phyloP scores from a whole-genome alignment of 805 yeast genomes.

The Candida sphagnicola region DNA sequence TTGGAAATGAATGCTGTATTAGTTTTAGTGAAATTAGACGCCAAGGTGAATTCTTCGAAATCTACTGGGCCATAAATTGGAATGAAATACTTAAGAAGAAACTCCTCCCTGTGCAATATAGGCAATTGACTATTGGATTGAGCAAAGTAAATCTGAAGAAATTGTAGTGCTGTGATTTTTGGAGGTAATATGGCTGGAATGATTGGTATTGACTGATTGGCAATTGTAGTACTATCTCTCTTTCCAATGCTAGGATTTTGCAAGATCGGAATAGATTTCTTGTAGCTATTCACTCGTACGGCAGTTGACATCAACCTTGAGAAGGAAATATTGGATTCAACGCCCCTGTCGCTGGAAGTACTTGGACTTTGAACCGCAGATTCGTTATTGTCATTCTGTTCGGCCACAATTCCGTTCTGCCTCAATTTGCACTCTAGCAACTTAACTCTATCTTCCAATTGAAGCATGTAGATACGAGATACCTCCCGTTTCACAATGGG shows the following conservation, averaged over 20 bases:
- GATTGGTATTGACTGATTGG: conserved; percentile 8
- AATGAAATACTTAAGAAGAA: conserved; percentile 59
- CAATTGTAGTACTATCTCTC: conserved; percentile 3
- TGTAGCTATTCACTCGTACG: conserved; percentile 42
- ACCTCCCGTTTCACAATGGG: conserved; percentile 86
- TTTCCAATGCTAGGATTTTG: conserved; percentile 7
- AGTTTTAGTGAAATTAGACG: conserved; percentile 51
- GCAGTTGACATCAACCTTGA: conserved; percentile 78
- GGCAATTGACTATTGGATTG: conserved; percentile 85
- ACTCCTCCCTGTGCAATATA: conserved; percentile 75
- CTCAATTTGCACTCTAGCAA: conserved; percentile 50
- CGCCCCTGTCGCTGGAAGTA: conserved; percentile 1
- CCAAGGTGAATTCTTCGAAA: conserved; percentile 49
- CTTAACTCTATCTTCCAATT: conserved; percentile 62
- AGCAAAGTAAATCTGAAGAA: conserved; percentile 64
- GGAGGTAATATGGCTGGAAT: conserved; percentile 58
- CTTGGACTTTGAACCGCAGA: not conserved
- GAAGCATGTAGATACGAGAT: conserved; percentile 73
- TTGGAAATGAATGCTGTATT: conserved; percentile 23
- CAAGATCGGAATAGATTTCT: conserved; percentile 2
- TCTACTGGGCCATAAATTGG: conserved; percentile 77
- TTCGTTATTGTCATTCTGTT: not conserved
- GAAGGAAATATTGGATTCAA: conserved; percentile 49
- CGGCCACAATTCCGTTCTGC: conserved; percentile 38
- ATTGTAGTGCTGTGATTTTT: conserved; percentile 63